These are phyloP conservation scores for Colletotrichum sp. DNA, from an alignment of 2,329 filamentous ascomycete species.

Conservation along the genomic window DNA sequence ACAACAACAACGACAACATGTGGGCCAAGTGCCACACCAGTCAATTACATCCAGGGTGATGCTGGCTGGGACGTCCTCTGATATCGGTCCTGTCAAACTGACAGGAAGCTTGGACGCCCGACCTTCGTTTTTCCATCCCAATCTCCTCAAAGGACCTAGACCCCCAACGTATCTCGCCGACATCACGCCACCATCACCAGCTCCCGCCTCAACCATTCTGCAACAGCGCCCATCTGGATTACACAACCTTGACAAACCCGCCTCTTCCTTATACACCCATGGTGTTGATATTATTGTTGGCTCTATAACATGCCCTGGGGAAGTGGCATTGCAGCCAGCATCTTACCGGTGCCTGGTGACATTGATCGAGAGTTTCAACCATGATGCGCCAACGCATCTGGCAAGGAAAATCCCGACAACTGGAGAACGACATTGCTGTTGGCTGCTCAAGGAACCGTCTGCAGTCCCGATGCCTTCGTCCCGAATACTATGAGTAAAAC, in stretches of 20 bases:
- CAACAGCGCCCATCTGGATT: neutral
- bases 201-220: neutral
- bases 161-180: neutral
- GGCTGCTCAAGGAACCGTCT: neutral
- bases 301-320: neutral
- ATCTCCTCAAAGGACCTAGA: neutral
- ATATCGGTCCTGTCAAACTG: neutral
- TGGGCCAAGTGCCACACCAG: neutral
- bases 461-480: neutral
- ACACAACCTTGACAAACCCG: neutral
- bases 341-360: neutral
- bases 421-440: neutral
- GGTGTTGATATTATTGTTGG: neutral
- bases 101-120: neutral
- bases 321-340: neutral
- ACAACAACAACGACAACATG: neutral
- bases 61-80: neutral
- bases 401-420: neutral
- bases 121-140: neutral
- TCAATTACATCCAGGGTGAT: neutral
- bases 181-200: conserved; percentile 7
- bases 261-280: neutral
- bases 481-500: neutral
- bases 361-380: conserved; percentile 3
- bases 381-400: neutral